Evolutionary conservation across 2,329 filamentous ascomycete species (phyloP).

Genomic region (Apiospora hydei): DNA sequence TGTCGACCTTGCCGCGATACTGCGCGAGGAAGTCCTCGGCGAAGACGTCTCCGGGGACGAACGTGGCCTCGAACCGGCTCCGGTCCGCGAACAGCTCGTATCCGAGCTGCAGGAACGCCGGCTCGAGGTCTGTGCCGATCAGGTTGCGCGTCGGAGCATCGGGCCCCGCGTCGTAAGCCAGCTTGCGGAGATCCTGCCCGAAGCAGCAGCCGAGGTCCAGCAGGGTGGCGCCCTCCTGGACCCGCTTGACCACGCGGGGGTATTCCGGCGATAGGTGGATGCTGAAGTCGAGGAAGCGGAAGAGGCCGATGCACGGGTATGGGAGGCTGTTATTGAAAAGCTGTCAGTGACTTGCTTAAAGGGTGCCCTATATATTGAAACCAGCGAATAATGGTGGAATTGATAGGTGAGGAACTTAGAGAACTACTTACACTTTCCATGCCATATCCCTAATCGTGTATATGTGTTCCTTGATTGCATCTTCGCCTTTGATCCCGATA

Average conservation of each 20-base stretch:
- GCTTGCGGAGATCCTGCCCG: conserved; percentile 25
- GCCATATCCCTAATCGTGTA: neutral
- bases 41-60: conserved; percentile 24
- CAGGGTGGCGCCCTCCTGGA: conserved; percentile 21
- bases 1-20: conserved; percentile 23
- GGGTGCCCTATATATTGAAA: too few relatives aligned
- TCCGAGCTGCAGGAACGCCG: conserved; percentile 23
- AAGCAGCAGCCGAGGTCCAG: conserved; percentile 27
- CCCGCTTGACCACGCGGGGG: neutral
- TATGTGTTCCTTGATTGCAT: neutral
- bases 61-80: conserved; percentile 15
- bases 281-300: conserved; percentile 28
- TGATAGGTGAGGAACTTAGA: neutral
- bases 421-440: neutral
- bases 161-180: conserved; percentile 4
- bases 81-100: conserved; percentile 27
- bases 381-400: too few relatives aligned
- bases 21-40: neutral
- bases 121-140: conserved; percentile 25
- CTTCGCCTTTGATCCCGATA: neutral
- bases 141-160: neutral
- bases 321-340: neutral
- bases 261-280: neutral
- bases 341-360: too few relatives aligned
- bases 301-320: conserved; percentile 27